Evolutionary conservation across 164 flowering plant species (phyloP).

Genomic region (Pachysandra terminalis): DNA sequence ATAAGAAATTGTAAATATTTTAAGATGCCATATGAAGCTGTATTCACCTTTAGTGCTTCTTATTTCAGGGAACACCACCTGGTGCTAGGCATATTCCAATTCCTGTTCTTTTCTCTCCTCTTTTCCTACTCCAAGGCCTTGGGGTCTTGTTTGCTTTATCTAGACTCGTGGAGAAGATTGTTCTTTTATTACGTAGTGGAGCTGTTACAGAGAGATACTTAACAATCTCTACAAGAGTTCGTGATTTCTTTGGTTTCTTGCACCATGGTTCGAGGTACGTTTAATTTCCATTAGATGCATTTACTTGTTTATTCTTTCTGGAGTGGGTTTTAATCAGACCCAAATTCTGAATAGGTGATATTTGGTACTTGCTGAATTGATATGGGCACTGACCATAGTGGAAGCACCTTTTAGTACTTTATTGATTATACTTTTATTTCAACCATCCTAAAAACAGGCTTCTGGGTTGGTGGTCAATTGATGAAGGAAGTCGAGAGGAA

Average conservation of each 20-base stretch:
- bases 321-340: no score
- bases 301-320: no score
- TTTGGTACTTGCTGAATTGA: background rate
- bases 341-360: background rate
- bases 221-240: slow-evolving; percentile 40
- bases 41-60: slow-evolving; percentile 10
- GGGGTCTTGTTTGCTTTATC: slow-evolving; percentile 67
- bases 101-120: slow-evolving; percentile 63
- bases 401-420: background rate
- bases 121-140: slow-evolving; percentile 73
- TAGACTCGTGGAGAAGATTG: slow-evolving; percentile 69
- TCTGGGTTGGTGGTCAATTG: slow-evolving; percentile 98
- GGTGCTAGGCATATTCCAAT: slow-evolving; percentile 54
- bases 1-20: background rate
- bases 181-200: slow-evolving; percentile 45
- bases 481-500: slow-evolving; percentile 90
- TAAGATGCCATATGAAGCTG: background rate
- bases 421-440: background rate
- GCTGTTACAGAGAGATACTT: slow-evolving; percentile 47
- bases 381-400: background rate
- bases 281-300: background rate
- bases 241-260: slow-evolving; percentile 68
- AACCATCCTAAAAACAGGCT: slow-evolving; percentile 38
- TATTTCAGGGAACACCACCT: slow-evolving; percentile 72
- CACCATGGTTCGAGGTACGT: slow-evolving; percentile 87